Evolutionary conservation across 2,329 filamentous ascomycete genomes (phyloP), one percentile per base, ranked within the genome.

Genomic region (Claviceps maximensis): DNA sequence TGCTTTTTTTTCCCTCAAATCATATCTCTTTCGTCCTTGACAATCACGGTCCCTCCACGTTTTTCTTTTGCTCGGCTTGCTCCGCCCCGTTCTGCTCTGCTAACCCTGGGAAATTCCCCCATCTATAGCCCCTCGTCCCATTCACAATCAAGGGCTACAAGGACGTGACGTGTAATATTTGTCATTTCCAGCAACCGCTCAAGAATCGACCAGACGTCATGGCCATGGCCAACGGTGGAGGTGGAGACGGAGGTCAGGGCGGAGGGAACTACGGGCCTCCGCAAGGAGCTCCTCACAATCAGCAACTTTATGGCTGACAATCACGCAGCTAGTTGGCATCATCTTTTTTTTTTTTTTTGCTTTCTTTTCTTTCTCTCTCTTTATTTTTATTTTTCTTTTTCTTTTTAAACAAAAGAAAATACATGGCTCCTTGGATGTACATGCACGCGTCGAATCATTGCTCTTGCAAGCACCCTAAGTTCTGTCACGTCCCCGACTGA

Each of bases 131-230:
- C 49, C 67, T 90, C 47, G 74, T 90, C 27, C 86, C 86, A 0
- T 83, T 89, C 62, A 83, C 79, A 47, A 72, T 83, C 58, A 75
- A 79, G 54, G 80, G 80, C 52, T 83, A 84, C 67, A 73, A 83
- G 60, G 85, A 89, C 61, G 76, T 91, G 53, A 72, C 75, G 55
- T 91, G 86, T 71, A 76, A 81, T 62, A 82, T 89, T 65, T 91
- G 86, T 76, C 81, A 84, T 65, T 89, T 88, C 65, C 77, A 80
- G 57, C 84, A 90, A 65, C 80, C 81, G 10, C 73, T 84, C 52
- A 72, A 78, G 58, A 72, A 76, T 60, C 71, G 79, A 15, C 76
- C 70, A 13, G 79, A 82, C 55, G 76, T 82, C 49, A 71, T 74
- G 63, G 71, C 70, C 52, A 77, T 80, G 71, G 68, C 65, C 58